These are phyloP conservation scores for Hypoxylon sp. DNA, from an alignment of 2,329 filamentous ascomycete genomes.

Conservation along the genomic window DNA sequence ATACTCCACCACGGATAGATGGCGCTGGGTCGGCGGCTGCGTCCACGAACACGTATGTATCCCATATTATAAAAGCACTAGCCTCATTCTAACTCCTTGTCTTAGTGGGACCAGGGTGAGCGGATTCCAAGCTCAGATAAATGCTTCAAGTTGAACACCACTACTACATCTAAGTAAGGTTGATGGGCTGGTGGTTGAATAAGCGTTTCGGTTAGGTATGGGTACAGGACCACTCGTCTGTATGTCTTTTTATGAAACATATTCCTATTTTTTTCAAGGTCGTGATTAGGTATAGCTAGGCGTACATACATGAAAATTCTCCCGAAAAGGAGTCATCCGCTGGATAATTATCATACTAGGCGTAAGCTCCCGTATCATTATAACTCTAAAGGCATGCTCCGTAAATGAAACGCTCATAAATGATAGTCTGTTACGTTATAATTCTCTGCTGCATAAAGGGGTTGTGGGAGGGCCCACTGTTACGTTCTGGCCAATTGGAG, in stretches of 20 bases:
- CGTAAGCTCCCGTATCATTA: neutral
- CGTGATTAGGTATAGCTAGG: conserved; percentile 2
- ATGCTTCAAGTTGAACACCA: conserved; percentile 47
- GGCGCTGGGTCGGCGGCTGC: conserved; percentile 57
- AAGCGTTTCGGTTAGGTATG: neutral
- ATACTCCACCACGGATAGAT: conserved; percentile 55
- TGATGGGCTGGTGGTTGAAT: neutral
- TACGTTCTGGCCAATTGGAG: neutral
- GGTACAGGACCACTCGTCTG: neutral
- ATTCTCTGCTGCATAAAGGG: neutral
- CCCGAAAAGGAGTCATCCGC: neutral
- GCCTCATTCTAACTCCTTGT: conserved; percentile 23
- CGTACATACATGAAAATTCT: neutral
- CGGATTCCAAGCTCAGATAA: conserved; percentile 47
- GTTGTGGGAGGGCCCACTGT: neutral
- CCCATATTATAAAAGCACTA: conserved; percentile 2
- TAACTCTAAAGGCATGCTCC: neutral
- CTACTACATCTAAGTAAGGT: neutral
- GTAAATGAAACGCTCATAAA: neutral
- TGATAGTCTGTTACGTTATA: neutral
- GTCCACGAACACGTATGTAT: conserved; percentile 57
- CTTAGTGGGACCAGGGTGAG: conserved; percentile 54
- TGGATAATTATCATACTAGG: neutral
- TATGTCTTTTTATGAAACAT: neutral
- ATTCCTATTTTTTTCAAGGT: neutral